Conservation (phyloP, 148 eudicot species). For the Vaccinium vitisidaea region DNA sequence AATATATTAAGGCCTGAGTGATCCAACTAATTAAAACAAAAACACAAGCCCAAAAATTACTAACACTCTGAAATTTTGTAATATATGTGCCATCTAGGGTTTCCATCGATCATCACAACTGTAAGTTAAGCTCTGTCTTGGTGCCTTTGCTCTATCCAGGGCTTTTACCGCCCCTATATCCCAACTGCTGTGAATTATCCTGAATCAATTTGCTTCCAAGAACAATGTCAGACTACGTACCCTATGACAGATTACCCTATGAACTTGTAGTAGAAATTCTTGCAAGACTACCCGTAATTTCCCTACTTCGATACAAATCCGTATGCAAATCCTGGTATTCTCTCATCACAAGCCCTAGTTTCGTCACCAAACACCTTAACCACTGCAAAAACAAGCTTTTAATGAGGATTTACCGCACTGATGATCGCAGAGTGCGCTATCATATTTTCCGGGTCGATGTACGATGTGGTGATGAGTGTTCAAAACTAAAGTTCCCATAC, state of each 20-base stretch:
- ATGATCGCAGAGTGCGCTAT: slow-evolving; percentile 23
- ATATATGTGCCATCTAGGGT: too few species aligned
- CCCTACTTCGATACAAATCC: not conserved
- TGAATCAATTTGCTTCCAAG: too few species aligned
- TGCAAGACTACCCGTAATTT: slow-evolving; percentile 5
- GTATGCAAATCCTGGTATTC: slow-evolving; percentile 13
- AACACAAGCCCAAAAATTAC: too few species aligned
- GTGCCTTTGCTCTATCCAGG: too few species aligned
- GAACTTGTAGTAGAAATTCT: not conserved
- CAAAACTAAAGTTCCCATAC: slow-evolving; percentile 24
- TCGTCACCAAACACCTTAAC: not conserved
- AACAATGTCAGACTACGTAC: too few species aligned
- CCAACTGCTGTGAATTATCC: too few species aligned
- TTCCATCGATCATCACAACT: too few species aligned
- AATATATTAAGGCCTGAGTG: too few species aligned
- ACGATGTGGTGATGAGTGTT: not conserved
- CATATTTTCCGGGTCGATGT: slow-evolving; percentile 7
- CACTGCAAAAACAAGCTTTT: not conserved
- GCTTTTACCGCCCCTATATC: too few species aligned
- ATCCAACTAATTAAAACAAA: too few species aligned
- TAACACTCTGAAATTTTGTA: too few species aligned
- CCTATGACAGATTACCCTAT: not conserved
- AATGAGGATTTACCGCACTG: slow-evolving; percentile 13
- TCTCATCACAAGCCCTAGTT: slow-evolving; percentile 9
- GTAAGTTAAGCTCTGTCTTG: too few species aligned